phyloP scores from a whole-genome alignment of 2,329 filamentous ascomycete genomes.

The Apiospora marii region DNA sequence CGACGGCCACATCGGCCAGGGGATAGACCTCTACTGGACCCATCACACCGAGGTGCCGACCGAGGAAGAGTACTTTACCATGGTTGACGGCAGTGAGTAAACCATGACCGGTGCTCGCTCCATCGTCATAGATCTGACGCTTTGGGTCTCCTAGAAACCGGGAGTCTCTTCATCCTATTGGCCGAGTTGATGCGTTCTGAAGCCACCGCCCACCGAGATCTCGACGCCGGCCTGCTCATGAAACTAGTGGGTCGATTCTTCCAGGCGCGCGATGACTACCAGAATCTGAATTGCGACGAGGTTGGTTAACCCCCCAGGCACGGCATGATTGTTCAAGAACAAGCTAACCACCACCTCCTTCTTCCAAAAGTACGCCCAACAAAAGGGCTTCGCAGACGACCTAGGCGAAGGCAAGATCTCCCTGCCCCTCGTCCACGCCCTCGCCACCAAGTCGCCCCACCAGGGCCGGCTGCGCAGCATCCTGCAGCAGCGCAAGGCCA shows the following conservation, averaged over 20 bases:
- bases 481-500: background rate
- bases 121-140: slow-evolving; percentile 22
- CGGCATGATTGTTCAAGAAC: no score
- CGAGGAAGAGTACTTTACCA: slow-evolving; percentile 20
- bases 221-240: slow-evolving; percentile 23
- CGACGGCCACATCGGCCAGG: slow-evolving; percentile 19
- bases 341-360: background rate
- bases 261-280: slow-evolving; percentile 45
- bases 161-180: slow-evolving; percentile 32
- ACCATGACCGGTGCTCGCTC: no score
- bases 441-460: background rate
- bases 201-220: background rate
- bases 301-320: slow-evolving; percentile 25
- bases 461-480: background rate
- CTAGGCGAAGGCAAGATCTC: slow-evolving; percentile 52
- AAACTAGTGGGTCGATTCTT: slow-evolving; percentile 39
- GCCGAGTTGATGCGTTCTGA: slow-evolving; percentile 25
- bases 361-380: slow-evolving; percentile 40
- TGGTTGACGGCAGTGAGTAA: slow-evolving; percentile 23
- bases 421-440: slow-evolving; percentile 40
- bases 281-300: slow-evolving; percentile 38
- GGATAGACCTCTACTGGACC: slow-evolving; percentile 22
- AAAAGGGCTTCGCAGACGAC: slow-evolving; percentile 52
- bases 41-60: slow-evolving; percentile 8
- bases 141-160: slow-evolving; percentile 28